Percentiles rank a stretch among this genome's conserved stretches.
These are phyloP conservation scores for Trapa incisa DNA, from an alignment of 345 rosid genomes.

Conservation along the genomic window DNA sequence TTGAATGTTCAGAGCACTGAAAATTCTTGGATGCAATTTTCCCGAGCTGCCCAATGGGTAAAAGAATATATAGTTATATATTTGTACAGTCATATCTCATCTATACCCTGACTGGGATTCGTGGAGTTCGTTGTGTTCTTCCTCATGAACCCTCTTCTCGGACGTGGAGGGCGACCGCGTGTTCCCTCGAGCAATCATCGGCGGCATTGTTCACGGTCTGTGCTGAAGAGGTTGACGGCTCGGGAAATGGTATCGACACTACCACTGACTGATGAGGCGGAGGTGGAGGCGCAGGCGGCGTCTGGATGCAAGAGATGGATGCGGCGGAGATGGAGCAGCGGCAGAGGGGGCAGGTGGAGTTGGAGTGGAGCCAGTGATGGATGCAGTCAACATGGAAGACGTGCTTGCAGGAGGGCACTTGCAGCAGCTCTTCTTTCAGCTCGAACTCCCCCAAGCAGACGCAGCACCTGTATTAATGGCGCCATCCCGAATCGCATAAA, in stretches of 20 bases:
- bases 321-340: constrained; percentile 44
- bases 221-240: constrained; percentile 1
- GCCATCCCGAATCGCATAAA: not conserved
- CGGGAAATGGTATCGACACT: not conserved
- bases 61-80: not conserved
- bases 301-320: constrained; percentile 12
- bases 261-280: not conserved
- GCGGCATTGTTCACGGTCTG: not conserved
- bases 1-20: not conserved
- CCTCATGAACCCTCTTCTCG: not conserved
- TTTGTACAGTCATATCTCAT: not conserved
- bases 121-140: not conserved
- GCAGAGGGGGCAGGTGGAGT: constrained; percentile 87
- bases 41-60: not conserved
- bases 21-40: not conserved
- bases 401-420: constrained; percentile 78
- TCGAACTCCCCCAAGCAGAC: constrained; percentile 91
- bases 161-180: not conserved
- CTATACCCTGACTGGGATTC: not conserved
- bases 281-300: not conserved
- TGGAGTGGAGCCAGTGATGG: constrained; percentile 66
- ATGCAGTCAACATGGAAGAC: constrained; percentile 84
- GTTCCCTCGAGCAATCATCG: constrained; percentile 1
- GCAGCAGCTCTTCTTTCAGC: constrained; percentile 70
- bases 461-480: constrained; percentile 48